Evolutionary conservation across 495 filamentous ascomycete genomes (phyloP), one percentile per base, ranked within the genome.

Genomic region (Aspergillus kassunensis): DNA sequence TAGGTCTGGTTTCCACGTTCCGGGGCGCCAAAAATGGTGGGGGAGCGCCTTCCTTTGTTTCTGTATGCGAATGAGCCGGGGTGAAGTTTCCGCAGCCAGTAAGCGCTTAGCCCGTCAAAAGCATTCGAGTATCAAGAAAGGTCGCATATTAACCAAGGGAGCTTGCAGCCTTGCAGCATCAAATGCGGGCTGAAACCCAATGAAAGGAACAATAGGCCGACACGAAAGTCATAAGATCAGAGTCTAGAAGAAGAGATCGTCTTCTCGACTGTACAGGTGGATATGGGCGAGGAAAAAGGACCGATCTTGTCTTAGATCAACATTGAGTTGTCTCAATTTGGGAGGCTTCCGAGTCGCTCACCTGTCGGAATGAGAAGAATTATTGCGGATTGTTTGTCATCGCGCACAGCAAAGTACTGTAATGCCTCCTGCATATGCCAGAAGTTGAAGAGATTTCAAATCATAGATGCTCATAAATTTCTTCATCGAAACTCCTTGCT

Each of bases 381-480:
- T 19, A 16, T 25, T 44, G 40, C 16, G 49, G 21, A n/a, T 33
- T 53, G 27, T 39, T 46, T 36, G 33, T 44, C 24, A 53, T 24
- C 42, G 25, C 33, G n/a, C 20, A 37, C 34, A 36, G 29, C 34
- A 36, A 20, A 33, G 25, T 20, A 6, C 46, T 37, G n/a, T 46
- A n/a, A n/a, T n/a, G 16, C 31, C 33, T 30, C 24, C 31, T 46
- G 51, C 42, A 45, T 29, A 31, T 20, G 27, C 33, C 18, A 37
- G 27, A 24, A 19, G 18, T 33, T 30, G 42, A n/a, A n/a, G 30
- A 15, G 15, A 23, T 53, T 35, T 24, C 51, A 44, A 53, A 53
- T 53, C 43, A 53, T n/a, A 23, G n/a, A 52, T 25, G 13, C 16
- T 44, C n/a, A 35, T 40, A 34, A 37, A 31, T 31, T 34, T 24